Percentiles rank a stretch among this genome's conserved stretches.
Evolutionary conservation across 495 filamentous ascomycete species (phyloP).

Genomic region (Cercophora samala): DNA sequence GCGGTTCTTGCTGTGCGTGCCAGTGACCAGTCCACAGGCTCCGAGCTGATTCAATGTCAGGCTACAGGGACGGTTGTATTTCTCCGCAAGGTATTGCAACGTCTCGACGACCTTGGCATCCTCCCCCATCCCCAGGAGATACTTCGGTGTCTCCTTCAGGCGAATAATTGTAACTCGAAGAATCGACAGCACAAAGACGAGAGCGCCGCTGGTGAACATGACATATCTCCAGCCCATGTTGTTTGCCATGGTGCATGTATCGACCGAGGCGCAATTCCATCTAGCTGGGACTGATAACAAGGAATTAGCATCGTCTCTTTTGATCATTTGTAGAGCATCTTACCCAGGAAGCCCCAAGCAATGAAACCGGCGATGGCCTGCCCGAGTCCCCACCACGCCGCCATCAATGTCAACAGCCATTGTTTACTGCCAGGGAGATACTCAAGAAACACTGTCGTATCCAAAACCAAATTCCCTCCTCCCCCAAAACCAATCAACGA

Average conservation of each 20-base stretch:
- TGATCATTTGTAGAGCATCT: constrained; percentile 27
- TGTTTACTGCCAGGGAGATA: constrained; percentile 74
- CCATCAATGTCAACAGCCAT: constrained; percentile 70
- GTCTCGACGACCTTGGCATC: constrained; percentile 60
- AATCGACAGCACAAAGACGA: constrained; percentile 65
- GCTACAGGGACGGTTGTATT: constrained; percentile 59
- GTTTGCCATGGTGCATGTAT: constrained; percentile 55
- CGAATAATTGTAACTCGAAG: constrained; percentile 65
- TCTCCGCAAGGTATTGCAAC: constrained; percentile 58
- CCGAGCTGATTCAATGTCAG: constrained; percentile 60
- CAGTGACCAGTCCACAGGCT: constrained; percentile 46
- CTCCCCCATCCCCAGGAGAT: constrained; percentile 60
- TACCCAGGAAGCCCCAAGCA: constrained; percentile 72
- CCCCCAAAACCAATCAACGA: constrained; percentile 69
- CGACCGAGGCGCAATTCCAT: constrained; percentile 57
- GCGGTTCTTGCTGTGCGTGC: constrained; percentile 40
- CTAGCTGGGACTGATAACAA: constrained; percentile 32
- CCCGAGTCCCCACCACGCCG: constrained; percentile 76
- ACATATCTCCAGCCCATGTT: constrained; percentile 87
- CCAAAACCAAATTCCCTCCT: constrained; percentile 68
- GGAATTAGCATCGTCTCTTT: not conserved
- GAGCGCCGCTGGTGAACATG: constrained; percentile 59
- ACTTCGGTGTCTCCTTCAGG: constrained; percentile 70
- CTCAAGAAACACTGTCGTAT: constrained; percentile 75
- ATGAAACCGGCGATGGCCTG: constrained; percentile 67